Percentiles rank a stretch among this genome's conserved stretches.
These are phyloP conservation scores for Pseudonitzschia delicatissima DNA, from an alignment of 108 stramenopile genomes.

Conservation along the genomic window DNA sequence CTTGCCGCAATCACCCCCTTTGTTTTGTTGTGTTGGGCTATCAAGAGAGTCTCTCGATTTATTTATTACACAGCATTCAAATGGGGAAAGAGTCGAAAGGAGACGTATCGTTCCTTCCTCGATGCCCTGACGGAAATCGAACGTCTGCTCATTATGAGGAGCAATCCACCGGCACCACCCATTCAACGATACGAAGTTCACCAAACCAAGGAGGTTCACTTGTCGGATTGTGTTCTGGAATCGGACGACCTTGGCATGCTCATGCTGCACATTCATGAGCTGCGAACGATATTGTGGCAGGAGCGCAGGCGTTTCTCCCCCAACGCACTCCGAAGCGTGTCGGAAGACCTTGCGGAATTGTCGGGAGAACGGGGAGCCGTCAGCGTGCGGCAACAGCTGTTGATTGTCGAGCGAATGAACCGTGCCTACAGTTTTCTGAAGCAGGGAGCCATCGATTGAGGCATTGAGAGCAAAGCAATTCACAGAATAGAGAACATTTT, in stretches of 20 bases:
- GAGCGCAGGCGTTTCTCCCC: constrained; percentile 62
- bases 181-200: constrained; percentile 13
- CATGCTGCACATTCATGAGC: constrained; percentile 85
- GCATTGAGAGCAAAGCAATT: not conserved
- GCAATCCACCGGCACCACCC: constrained; percentile 63
- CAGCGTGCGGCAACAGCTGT: constrained; percentile 75
- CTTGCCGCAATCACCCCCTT: constrained; percentile 86
- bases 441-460: constrained; percentile 1
- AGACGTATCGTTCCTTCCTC: constrained; percentile 70
- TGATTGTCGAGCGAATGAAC: constrained; percentile 77
- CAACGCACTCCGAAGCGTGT: constrained; percentile 57
- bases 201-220: not conserved
- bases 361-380: constrained; percentile 88
- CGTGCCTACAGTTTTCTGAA: constrained; percentile 87
- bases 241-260: constrained; percentile 88
- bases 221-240: constrained; percentile 30
- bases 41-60: constrained; percentile 46
- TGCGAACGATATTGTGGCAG: constrained; percentile 74
- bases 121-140: constrained; percentile 81
- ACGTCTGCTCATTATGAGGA: constrained; percentile 81
- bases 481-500: not conserved
- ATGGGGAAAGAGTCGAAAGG: constrained; percentile 69
- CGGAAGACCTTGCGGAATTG: constrained; percentile 86
- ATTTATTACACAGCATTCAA: constrained; percentile 69
- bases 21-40: constrained; percentile 53